Evolutionary conservation across 2,329 filamentous ascomycete genomes (phyloP).

Genomic region (Colletotrichum sp.): DNA sequence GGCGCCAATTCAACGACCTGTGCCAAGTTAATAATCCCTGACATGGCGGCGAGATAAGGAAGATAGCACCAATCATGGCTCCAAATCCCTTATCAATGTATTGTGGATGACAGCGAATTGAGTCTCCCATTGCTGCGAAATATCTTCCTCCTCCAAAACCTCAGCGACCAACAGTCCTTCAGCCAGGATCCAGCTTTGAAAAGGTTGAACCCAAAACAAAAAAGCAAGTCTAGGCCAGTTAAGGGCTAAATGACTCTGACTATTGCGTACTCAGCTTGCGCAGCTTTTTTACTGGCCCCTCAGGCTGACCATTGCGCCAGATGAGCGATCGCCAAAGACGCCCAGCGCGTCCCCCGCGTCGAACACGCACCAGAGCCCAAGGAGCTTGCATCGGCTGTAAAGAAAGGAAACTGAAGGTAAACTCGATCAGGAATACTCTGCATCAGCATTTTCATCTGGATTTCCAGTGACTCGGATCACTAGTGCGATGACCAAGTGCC

Average conservation of each 20-base stretch:
- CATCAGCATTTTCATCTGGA: not conserved
- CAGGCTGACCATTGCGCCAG: not conserved
- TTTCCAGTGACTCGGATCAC: not conserved
- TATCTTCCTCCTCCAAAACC: not conserved
- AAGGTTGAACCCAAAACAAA: not conserved
- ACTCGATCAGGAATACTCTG: not conserved
- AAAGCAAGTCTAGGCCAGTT: not conserved
- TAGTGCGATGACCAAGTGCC: not conserved
- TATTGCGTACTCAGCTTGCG: not conserved
- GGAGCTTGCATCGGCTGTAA: not conserved
- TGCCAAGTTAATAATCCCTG: not conserved
- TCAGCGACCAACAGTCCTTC: not conserved
- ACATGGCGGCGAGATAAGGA: not conserved
- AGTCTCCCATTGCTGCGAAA: not conserved
- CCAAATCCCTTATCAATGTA: not conserved
- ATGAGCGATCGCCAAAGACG: not conserved
- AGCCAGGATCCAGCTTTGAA: not conserved
- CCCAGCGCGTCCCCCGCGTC: not conserved
- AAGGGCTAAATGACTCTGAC: not conserved
- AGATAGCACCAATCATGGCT: not conserved
- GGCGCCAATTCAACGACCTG: not conserved
- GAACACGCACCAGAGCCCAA: not conserved
- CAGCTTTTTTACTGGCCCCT: not conserved
- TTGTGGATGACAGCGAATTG: not conserved
- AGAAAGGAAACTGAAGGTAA: not conserved